Conservation (phyloP, 164 flowering plant species). For the Macadamia integrifolia region DNA sequence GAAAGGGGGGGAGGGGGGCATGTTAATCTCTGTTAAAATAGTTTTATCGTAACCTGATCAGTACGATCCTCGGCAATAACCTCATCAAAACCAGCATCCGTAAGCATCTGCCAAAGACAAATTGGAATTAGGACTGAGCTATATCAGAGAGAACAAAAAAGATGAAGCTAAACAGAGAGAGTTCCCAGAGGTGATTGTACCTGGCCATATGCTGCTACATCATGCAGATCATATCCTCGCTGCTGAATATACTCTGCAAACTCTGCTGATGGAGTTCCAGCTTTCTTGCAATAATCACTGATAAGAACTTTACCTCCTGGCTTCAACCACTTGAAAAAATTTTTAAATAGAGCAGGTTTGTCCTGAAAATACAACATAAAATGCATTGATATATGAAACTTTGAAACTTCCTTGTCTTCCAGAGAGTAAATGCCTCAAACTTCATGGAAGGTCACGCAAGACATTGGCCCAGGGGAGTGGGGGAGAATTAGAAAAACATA, state of each 20-base stretch:
- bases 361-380: slow-evolving; percentile 46
- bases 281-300: slow-evolving; percentile 79
- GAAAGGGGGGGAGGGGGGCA: too few relatives aligned
- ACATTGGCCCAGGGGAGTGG: too few relatives aligned
- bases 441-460: too few relatives aligned
- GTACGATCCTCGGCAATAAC: slow-evolving; percentile 93
- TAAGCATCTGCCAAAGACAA: slow-evolving; percentile 65
- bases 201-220: slow-evolving; percentile 83
- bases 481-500: too few relatives aligned
- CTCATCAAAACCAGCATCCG: slow-evolving; percentile 89
- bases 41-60: slow-evolving; percentile 51
- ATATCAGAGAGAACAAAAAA: not conserved
- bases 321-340: slow-evolving; percentile 91
- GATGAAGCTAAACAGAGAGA: not conserved
- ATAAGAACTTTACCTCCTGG: slow-evolving; percentile 96
- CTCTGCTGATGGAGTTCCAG: slow-evolving; percentile 64
- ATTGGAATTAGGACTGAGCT: not conserved
- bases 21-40: not conserved
- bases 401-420: too few relatives aligned
- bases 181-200: slow-evolving; percentile 27
- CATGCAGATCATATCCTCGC: slow-evolving; percentile 96
- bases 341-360: slow-evolving; percentile 77
- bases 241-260: slow-evolving; percentile 74
- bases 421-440: too few relatives aligned
- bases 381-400: not conserved